Conservation (phyloP, 805 yeast genomes). For the Saturnispora halmiae region DNA sequence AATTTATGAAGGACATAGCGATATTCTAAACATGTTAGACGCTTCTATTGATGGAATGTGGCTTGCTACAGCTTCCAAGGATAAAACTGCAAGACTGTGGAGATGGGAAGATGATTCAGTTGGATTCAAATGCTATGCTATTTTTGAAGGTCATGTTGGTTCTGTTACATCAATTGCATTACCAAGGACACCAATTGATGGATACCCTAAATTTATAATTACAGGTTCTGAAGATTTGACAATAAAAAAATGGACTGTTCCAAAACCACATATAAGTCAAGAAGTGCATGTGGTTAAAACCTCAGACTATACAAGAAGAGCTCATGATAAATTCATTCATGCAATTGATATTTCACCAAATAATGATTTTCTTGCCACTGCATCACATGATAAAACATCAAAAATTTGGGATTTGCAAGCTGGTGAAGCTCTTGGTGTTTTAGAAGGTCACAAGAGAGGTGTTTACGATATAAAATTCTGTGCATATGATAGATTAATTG, state of each 20-base stretch:
- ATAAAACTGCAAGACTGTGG: slow-evolving; percentile 82
- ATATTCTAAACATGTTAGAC: slow-evolving; percentile 74
- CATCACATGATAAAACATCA: slow-evolving; percentile 86
- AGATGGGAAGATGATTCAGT: slow-evolving; percentile 37
- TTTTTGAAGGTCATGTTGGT: slow-evolving; percentile 79
- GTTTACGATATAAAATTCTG: slow-evolving; percentile 87
- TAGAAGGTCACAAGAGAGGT: slow-evolving; percentile 90
- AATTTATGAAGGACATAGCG: slow-evolving; percentile 73
- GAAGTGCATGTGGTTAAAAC: slow-evolving; percentile 33
- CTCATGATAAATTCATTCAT: slow-evolving; percentile 95
- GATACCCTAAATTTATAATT: slow-evolving; percentile 58
- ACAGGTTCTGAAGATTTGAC: slow-evolving; percentile 83
- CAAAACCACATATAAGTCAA: slow-evolving; percentile 28
- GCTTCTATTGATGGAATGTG: slow-evolving; percentile 72
- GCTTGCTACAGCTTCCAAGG: slow-evolving; percentile 91
- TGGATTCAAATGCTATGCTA: slow-evolving; percentile 41
- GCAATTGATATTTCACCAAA: slow-evolving; percentile 85
- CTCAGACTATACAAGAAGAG: slow-evolving; percentile 85
- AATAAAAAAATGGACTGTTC: slow-evolving; percentile 75
- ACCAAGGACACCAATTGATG: slow-evolving; percentile 41
- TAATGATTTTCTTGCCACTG: slow-evolving; percentile 82
- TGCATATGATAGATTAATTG: slow-evolving; percentile 63
- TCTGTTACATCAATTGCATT: slow-evolving; percentile 76
- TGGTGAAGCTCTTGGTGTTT: slow-evolving; percentile 82
- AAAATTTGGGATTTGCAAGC: slow-evolving; percentile 78